Percentiles rank a stretch among this genome's conserved stretches.
Conservation (phyloP, 176 grass and related monocot genomes). For the Bolboschoenus planiculmis region DNA sequence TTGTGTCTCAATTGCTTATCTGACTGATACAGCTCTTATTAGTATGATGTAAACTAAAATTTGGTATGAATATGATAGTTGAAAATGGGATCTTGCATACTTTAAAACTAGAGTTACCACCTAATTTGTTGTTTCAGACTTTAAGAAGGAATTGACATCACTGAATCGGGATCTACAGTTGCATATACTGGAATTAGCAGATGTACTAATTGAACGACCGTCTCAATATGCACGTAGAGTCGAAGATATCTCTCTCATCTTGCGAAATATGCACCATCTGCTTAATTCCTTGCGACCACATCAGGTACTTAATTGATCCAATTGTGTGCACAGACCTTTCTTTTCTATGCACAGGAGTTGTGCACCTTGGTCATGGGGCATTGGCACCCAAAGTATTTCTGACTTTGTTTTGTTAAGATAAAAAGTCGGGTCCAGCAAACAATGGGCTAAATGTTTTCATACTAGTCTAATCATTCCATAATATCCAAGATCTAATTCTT, state of each 20-base stretch:
- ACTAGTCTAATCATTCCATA: background rate
- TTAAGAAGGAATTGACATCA: conserved; percentile 77
- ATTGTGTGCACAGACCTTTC: background rate
- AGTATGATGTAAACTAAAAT: background rate
- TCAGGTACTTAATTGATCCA: conserved; percentile 40
- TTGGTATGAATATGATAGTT: background rate
- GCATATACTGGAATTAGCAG: conserved; percentile 87
- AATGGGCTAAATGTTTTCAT: background rate
- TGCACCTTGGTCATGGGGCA: background rate
- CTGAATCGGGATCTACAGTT: conserved; percentile 94
- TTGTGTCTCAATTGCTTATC: background rate
- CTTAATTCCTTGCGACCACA: conserved; percentile 82
- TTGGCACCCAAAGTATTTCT: background rate
- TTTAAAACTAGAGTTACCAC: background rate
- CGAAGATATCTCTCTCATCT: conserved; percentile 88
- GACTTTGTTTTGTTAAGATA: background rate
- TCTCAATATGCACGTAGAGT: conserved; percentile 89
- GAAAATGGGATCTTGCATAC: background rate
- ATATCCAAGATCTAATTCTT: background rate
- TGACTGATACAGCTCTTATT: background rate
- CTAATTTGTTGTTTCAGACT: conserved; percentile 41
- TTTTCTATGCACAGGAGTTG: background rate
- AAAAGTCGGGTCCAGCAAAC: background rate
- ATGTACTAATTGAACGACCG: conserved; percentile 83
- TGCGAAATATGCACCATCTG: conserved; percentile 84